A percentile compares a stretch with the other conserved stretches of the same genome.
Evolutionary conservation across 1,284 basidiomycete species (phyloP).

Genomic region (Psilocybe mexicana): DNA sequence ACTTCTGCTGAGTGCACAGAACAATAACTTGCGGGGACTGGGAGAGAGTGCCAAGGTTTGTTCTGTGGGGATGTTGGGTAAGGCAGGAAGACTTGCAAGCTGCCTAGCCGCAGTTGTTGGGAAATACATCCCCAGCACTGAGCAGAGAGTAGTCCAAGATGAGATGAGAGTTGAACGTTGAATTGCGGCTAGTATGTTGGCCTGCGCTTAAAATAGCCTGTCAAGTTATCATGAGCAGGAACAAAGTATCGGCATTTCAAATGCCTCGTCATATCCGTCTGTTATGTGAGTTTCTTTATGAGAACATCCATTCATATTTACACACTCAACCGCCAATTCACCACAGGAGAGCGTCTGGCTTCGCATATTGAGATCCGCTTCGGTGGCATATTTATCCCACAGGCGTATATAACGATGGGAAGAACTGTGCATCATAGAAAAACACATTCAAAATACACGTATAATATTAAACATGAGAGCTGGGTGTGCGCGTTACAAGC

Average conservation of each 20-base stretch:
- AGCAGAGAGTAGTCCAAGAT: not conserved
- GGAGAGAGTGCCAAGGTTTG: constrained; percentile 59
- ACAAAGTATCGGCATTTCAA: constrained; percentile 4
- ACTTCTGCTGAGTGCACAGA: constrained; percentile 70
- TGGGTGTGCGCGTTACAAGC: constrained; percentile 1
- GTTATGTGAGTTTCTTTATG: not conserved
- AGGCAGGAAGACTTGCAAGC: constrained; percentile 63
- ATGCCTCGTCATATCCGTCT: constrained; percentile 9
- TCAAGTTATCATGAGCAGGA: not conserved
- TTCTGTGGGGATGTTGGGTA: constrained; percentile 63
- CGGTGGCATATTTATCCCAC: not conserved
- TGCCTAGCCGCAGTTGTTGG: constrained; percentile 76
- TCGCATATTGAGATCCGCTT: not conserved
- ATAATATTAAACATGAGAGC: not conserved
- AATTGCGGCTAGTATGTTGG: constrained; percentile 10
- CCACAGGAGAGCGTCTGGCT: not conserved
- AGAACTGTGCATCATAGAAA: not conserved
- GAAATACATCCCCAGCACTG: constrained; percentile 65
- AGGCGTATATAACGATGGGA: not conserved
- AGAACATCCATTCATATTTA: not conserved
- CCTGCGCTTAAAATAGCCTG: constrained; percentile 17
- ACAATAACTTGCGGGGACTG: constrained; percentile 76
- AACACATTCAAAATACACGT: not conserved
- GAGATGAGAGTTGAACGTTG: constrained; percentile 6
- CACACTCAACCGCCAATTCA: not conserved